A percentile compares a stretch with the other conserved stretches of the same genome.
phyloP scores from a whole-genome alignment of 371 early-diverging fungal species.

The Mortierella sp. region DNA sequence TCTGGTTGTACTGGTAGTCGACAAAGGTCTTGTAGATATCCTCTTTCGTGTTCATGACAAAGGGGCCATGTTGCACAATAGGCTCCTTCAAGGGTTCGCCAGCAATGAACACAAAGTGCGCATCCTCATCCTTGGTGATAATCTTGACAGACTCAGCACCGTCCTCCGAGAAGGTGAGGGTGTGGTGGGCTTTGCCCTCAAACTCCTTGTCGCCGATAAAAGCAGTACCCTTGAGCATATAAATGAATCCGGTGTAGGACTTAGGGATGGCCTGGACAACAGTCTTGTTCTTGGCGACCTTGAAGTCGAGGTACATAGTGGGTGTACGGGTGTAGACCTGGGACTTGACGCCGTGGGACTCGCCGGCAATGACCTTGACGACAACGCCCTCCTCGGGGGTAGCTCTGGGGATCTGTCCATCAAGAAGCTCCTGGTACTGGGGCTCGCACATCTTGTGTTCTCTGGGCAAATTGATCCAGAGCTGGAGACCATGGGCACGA shows the following conservation, averaged over 20 bases:
- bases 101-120: slow-evolving; percentile 73
- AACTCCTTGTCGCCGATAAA: slow-evolving; percentile 66
- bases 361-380: slow-evolving; percentile 85
- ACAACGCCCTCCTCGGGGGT: slow-evolving; percentile 64
- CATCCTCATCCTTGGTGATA: slow-evolving; percentile 65
- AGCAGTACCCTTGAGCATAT: slow-evolving; percentile 73
- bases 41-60: slow-evolving; percentile 73
- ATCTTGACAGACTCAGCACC: slow-evolving; percentile 62
- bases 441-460: slow-evolving; percentile 78
- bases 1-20: slow-evolving; percentile 62
- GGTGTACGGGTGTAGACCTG: slow-evolving; percentile 76
- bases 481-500: slow-evolving; percentile 73
- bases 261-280: slow-evolving; percentile 69
- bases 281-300: slow-evolving; percentile 66
- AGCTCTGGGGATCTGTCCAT: slow-evolving; percentile 64
- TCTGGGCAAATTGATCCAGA: slow-evolving; percentile 80
- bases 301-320: slow-evolving; percentile 81
- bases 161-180: slow-evolving; percentile 65
- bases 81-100: slow-evolving; percentile 68
- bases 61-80: slow-evolving; percentile 70
- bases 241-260: slow-evolving; percentile 73
- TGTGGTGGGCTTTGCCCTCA: slow-evolving; percentile 68
- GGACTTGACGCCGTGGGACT: slow-evolving; percentile 71
- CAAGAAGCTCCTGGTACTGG: slow-evolving; percentile 76
- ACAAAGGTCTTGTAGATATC: slow-evolving; percentile 66